Evolutionary conservation across 2,329 filamentous ascomycete species (phyloP).

Genomic region (Aspergillus sp.): DNA sequence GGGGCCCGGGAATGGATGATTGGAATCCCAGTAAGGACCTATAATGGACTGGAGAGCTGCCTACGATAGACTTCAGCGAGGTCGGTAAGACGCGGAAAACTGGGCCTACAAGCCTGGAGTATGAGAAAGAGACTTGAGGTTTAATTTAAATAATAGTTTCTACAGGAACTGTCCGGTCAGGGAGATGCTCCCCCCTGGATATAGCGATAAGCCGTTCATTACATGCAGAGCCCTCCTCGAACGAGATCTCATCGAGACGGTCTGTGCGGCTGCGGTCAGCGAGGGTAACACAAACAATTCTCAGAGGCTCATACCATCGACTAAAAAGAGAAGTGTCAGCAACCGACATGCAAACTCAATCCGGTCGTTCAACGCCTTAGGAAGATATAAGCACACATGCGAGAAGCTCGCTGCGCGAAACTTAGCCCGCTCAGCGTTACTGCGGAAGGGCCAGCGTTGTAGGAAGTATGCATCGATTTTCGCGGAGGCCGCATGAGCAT

Average conservation of each 20-base stretch:
- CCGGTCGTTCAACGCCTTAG: slow-evolving; percentile 38
- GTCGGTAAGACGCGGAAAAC: no score
- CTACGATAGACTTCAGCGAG: no score
- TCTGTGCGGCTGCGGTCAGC: slow-evolving; percentile 24
- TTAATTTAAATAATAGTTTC: slow-evolving; percentile 32
- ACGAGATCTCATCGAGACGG: slow-evolving; percentile 42
- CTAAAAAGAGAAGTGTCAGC: slow-evolving; percentile 43
- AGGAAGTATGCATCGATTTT: slow-evolving; percentile 44
- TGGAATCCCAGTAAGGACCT: no score
- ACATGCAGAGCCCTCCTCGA: slow-evolving; percentile 39
- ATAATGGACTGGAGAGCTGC: no score
- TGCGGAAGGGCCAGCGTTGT: slow-evolving; percentile 38
- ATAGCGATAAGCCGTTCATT: slow-evolving; percentile 41
- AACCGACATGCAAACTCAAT: slow-evolving; percentile 42
- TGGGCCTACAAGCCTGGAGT: no score
- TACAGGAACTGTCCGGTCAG: slow-evolving; percentile 21
- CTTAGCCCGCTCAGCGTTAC: slow-evolving; percentile 28
- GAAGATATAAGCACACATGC: slow-evolving; percentile 39
- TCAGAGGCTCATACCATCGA: slow-evolving; percentile 38
- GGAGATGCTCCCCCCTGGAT: slow-evolving; percentile 26
- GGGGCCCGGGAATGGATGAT: no score
- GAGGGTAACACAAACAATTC: background rate
- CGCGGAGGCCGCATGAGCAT: slow-evolving; percentile 21
- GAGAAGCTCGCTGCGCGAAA: slow-evolving; percentile 38
- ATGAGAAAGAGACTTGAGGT: no score